A percentile compares a stretch with the other conserved stretches of the same genome.
phyloP scores from a whole-genome alignment of 164 flowering plant species.

The Pachysandra terminalis region DNA sequence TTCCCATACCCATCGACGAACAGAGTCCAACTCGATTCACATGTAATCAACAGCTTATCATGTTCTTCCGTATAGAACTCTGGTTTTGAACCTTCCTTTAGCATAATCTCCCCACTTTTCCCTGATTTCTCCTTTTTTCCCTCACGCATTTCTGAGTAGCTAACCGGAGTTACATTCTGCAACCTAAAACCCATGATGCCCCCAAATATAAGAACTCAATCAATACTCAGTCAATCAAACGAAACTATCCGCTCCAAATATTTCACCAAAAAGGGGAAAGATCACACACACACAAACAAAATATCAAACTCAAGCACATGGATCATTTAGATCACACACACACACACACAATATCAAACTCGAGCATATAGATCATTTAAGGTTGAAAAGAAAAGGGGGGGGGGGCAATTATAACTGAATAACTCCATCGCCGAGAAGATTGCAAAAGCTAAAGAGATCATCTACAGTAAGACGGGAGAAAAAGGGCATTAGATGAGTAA shows the following conservation, averaged over 20 bases:
- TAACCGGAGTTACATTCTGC: constrained; percentile 64
- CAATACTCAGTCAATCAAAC: neutral
- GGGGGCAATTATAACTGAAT: no score
- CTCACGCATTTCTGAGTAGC: constrained; percentile 43
- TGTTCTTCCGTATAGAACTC: constrained; percentile 86
- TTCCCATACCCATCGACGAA: constrained; percentile 81
- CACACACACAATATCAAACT: neutral
- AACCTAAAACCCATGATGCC: constrained; percentile 30
- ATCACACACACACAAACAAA: no score
- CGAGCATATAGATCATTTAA: neutral
- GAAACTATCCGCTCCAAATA: no score
- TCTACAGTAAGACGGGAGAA: neutral
- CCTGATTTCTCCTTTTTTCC: constrained; percentile 22
- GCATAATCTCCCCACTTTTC: constrained; percentile 14
- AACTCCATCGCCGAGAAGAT: neutral
- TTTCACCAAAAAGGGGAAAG: no score
- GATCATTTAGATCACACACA: no score
- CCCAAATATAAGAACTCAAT: neutral
- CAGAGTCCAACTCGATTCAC: constrained; percentile 58
- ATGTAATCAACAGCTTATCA: constrained; percentile 67
- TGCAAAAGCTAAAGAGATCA: no score
- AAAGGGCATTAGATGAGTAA: neutral
- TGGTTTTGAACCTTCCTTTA: constrained; percentile 50
- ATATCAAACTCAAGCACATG: no score
- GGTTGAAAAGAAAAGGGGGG: no score